Evolutionary conservation across 2,329 filamentous ascomycete species (phyloP).

Genomic region (Ascochyta lentis): DNA sequence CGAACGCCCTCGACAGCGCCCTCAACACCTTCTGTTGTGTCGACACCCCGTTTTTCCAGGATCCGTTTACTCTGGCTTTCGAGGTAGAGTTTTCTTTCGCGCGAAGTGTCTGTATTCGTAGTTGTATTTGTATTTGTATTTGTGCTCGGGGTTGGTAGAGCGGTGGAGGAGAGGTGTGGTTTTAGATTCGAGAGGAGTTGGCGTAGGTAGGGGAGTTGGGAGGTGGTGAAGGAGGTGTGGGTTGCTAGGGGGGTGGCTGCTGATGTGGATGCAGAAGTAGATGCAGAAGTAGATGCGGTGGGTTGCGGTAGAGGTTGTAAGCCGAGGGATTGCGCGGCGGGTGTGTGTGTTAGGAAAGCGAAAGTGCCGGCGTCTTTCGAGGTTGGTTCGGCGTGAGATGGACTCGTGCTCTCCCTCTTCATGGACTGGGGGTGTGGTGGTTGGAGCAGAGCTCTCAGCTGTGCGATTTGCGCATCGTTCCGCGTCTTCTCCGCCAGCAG

Average conservation of each 20-base stretch:
- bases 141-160: constrained; percentile 19
- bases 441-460: constrained; percentile 65
- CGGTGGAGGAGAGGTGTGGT: constrained; percentile 63
- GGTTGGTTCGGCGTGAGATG: not conserved
- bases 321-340: constrained; percentile 55
- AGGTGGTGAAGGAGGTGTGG: constrained; percentile 78
- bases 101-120: constrained; percentile 57
- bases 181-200: constrained; percentile 71
- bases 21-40: constrained; percentile 52
- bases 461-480: constrained; percentile 73
- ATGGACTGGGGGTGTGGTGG: constrained; percentile 5
- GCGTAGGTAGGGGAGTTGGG: constrained; percentile 81
- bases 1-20: constrained; percentile 35
- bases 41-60: constrained; percentile 74
- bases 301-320: constrained; percentile 47
- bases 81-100: constrained; percentile 80
- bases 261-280: constrained; percentile 9
- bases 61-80: constrained; percentile 80
- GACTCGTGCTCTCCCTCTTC: constrained; percentile 28
- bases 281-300: constrained; percentile 22
- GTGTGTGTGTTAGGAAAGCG: constrained; percentile 63
- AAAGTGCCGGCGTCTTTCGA: constrained; percentile 45
- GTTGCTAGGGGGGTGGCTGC: constrained; percentile 50
- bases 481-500: constrained; percentile 73
- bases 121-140: constrained; percentile 24